A percentile compares a stretch with the other conserved stretches of the same genome.
Conservation (phyloP, 306 rosid species). For the Myrica gale region DNA sequence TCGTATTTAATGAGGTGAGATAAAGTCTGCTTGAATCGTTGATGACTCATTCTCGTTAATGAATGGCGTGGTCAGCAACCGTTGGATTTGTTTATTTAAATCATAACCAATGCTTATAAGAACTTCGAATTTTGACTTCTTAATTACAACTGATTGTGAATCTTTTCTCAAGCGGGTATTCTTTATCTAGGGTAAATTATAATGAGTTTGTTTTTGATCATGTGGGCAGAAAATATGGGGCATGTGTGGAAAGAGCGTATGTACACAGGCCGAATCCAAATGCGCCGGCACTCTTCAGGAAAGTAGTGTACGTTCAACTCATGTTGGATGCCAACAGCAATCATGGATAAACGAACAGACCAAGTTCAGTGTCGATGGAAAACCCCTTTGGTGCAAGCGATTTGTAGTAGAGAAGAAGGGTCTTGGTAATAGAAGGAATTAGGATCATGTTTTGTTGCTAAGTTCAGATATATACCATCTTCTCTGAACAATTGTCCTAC, state of each 20-base stretch:
- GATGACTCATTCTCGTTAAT: no score
- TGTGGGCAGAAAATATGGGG: neutral
- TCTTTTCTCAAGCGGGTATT: no score
- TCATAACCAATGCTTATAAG: no score
- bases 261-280: constrained; percentile 1
- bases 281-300: neutral
- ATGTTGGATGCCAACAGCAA: neutral
- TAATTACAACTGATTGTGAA: no score
- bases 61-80: no score
- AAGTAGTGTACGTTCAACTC: neutral
- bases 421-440: neutral
- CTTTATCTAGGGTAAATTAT: neutral
- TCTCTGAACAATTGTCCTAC: no score
- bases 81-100: no score
- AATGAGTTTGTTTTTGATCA: neutral
- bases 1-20: no score
- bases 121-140: no score
- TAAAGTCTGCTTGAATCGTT: no score
- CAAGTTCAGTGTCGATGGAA: neutral
- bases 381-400: constrained; percentile 4
- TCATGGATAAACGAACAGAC: neutral
- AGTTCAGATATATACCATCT: neutral
- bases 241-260: neutral
- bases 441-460: no score
- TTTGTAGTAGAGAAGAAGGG: neutral